phyloP scores from a whole-genome alignment of 2,329 filamentous ascomycete genomes.

The Didymellaceae sp. region DNA sequence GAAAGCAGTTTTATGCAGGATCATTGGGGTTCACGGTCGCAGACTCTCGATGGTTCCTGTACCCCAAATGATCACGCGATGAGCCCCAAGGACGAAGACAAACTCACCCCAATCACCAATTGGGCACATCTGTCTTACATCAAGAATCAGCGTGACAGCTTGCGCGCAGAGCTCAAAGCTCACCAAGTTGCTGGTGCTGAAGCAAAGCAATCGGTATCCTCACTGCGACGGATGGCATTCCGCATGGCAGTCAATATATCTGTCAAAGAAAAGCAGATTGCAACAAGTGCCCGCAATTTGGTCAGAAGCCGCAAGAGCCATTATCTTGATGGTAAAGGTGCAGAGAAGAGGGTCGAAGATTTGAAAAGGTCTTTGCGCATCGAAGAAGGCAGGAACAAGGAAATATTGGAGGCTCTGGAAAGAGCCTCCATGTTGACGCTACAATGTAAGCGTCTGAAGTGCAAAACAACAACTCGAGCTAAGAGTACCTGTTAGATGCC shows the following conservation, averaged over 20 bases:
- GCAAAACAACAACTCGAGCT: conserved; percentile 4
- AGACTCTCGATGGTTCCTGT: conserved; percentile 17
- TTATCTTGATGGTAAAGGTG: conserved; percentile 40
- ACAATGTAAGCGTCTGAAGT: conserved; percentile 36
- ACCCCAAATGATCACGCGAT: conserved; percentile 17
- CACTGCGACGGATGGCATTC: conserved; percentile 46
- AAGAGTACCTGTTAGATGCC: conserved; percentile 29
- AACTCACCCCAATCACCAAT: conserved; percentile 41
- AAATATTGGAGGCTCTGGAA: conserved; percentile 47
- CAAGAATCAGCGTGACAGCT: conserved; percentile 44
- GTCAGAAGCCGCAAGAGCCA: conserved; percentile 40
- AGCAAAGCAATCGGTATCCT: conserved; percentile 44
- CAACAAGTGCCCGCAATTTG: conserved; percentile 40
- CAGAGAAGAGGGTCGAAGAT: conserved; percentile 43
- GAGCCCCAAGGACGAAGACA: conserved; percentile 28
- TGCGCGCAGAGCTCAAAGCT: conserved; percentile 42
- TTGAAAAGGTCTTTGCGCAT: conserved; percentile 40
- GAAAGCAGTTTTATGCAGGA: conserved; percentile 43
- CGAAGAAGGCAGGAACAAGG: conserved; percentile 46
- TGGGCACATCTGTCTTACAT: conserved; percentile 47
- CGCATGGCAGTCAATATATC: conserved; percentile 50
- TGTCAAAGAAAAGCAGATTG: conserved; percentile 49
- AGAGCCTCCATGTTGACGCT: conserved; percentile 46
- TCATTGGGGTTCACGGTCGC: conserved; percentile 28
- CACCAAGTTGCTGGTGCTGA: conserved; percentile 43